Base-by-base conservation (phyloP, 2,329 filamentous ascomycete species). In the Nannizzia gypsea region DNA sequence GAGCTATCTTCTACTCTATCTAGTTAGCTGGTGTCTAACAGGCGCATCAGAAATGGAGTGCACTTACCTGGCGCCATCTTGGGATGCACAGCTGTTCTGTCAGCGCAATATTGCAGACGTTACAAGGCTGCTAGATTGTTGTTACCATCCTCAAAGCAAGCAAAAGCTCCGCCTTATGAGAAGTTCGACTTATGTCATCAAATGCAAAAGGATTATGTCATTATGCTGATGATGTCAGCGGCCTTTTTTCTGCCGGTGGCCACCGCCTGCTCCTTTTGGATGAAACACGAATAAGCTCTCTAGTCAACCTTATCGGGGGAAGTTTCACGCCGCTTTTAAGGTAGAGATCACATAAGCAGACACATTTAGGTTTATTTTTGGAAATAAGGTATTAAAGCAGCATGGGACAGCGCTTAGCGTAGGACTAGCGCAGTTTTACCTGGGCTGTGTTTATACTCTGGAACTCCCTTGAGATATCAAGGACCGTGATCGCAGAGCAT, bases 1-100 rank as follows among this genome's bases (percentile, higher is more conserved):
- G 62, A 52, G 50, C 56, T 36, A 38, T 24, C 31, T 36, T 56
- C 54, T 40, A n/a, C n/a, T 56, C 31, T 28, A 56, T 56, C 36
- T 24, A 31, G 26, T 36, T 38, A 38, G 36, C 28, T 56, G 9
- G 8, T 46, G 42, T 24, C 38, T 28, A 31, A 3, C 24, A 22
- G 15, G 24, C 6, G 24, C 4, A n/a, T 24, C 11, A n/a, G 48
- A 4, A 52, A 22, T n/a, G 24, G 26, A 9, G 11, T n/a, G 28
- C 13, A 13, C 48, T 56, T 56, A 56, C 54, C 31, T 20, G 54
- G 38, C 13, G n/a, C n/a, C 54, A 56, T 56, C 31, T 56, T 56
- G 9, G 22, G 22, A 22, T 46, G 42, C 17, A 46, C 6, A 46
- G n/a, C n/a, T 46, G 42, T 46, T 17, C 42, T 11, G 17, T 46